Conservation (phyloP, 305 asterid species). For the Solanum hybrid region DNA sequence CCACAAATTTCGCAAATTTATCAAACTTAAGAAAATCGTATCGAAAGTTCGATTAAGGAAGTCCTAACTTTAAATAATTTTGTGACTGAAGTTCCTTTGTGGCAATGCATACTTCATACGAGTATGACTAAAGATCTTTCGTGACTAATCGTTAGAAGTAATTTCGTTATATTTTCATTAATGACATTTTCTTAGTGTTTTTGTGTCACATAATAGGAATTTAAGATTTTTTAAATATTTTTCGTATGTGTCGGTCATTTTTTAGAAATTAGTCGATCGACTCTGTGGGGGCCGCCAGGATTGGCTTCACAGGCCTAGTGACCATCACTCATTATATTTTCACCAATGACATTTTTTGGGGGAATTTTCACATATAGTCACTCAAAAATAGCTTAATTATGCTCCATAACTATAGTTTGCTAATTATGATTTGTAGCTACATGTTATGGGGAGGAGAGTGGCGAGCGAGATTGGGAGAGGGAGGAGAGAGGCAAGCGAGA, state of each 20-base stretch:
- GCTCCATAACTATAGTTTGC: accelerated
- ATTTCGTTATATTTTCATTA: not conserved
- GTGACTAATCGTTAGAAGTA: not conserved
- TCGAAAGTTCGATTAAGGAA: too few species aligned
- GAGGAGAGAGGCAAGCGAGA: not conserved
- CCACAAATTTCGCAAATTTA: too few species aligned
- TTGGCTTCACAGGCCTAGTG: not conserved
- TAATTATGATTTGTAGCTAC: too few species aligned
- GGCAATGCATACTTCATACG: too few species aligned
- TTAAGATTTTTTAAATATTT: not conserved
- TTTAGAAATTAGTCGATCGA: not conserved
- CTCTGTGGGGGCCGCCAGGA: accelerated
- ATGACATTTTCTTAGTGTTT: not conserved
- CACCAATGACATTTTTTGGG: not conserved
- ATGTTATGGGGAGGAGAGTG: too few species aligned
- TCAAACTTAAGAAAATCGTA: too few species aligned
- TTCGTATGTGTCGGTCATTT: accelerated
- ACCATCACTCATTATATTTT: not conserved
- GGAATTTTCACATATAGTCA: too few species aligned
- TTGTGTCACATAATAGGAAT: not conserved
- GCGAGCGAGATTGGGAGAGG: not conserved
- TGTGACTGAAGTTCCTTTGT: too few species aligned
- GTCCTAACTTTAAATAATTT: too few species aligned
- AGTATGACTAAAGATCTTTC: too few species aligned
- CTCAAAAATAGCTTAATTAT: too few species aligned